Conservation (phyloP, 306 rosid genomes). For the Ziziphus jujuba region DNA sequence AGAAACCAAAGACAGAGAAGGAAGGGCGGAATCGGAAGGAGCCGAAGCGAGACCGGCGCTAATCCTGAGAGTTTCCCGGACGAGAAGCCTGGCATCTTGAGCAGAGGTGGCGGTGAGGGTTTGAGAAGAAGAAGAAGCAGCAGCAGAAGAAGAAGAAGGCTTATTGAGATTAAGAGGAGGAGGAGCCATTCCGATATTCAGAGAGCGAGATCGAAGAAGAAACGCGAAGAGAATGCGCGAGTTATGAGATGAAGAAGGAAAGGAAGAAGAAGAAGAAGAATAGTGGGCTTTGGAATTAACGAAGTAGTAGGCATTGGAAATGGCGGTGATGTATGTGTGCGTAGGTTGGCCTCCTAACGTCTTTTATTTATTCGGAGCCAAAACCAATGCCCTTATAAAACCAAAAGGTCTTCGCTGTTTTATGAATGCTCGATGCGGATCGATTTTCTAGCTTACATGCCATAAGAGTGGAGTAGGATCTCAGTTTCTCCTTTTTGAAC, state of each 20-base stretch:
- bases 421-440: too few relatives aligned
- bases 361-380: not conserved
- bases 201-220: not conserved
- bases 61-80: slow-evolving; percentile 84
- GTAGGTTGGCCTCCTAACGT: not conserved
- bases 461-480: not conserved
- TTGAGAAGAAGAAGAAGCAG: slow-evolving; percentile 31
- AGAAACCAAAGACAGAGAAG: slow-evolving; percentile 6
- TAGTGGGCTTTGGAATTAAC: slow-evolving; percentile 12
- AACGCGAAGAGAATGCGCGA: not conserved
- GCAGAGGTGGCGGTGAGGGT: slow-evolving; percentile 36
- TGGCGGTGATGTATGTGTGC: not conserved
- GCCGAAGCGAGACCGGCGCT: slow-evolving; percentile 70
- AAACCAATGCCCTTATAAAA: not conserved
- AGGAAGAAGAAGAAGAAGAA: not conserved
- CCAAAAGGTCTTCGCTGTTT: too few relatives aligned
- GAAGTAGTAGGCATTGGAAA: slow-evolving; percentile 11
- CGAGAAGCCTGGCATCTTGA: slow-evolving; percentile 62
- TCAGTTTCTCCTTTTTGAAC: too few relatives aligned
- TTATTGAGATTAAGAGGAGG: slow-evolving; percentile 65
- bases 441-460: too few relatives aligned
- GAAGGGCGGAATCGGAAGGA: slow-evolving; percentile 29
- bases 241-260: slow-evolving; percentile 1
- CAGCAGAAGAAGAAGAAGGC: slow-evolving; percentile 37
- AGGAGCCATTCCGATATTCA: slow-evolving; percentile 49